Base-by-base conservation (phyloP, 495 filamentous ascomycete genomes). In the Aspergillus homomorphus region DNA sequence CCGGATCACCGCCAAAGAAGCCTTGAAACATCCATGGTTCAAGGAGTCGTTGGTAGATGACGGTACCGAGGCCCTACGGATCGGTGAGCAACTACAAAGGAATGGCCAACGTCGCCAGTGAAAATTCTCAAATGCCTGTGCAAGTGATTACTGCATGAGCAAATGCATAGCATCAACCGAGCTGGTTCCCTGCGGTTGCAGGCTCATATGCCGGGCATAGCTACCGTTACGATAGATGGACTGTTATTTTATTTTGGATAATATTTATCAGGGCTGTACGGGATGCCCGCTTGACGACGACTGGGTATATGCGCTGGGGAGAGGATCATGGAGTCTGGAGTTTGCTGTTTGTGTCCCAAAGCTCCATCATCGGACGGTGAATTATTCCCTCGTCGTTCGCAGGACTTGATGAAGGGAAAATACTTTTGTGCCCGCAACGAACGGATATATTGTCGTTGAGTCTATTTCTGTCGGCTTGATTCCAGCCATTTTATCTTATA, bases 11-110 rank as follows among this genome's bases (percentile, higher is more conserved):
- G 94, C 94, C 54, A 91, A 96, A 63, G 77, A 95, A 66, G 94
- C 94, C 8, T 76, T 98, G 45, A 85, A 93, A 59, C 94, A 98
- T 67, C 85, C 88, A 0, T 98, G 94, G 94, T 98, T 98, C 76
- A 87, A 86, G 62, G 93, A 98, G 71, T 78, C 79, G 7, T 77
- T 88, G 3, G 82, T 88, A 20, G 94, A 98, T 66, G 94, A 98
- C 69, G 94, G 94, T 38, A 97, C 92, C 20, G 95, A 98, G 75
- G 94, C 94, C 41, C 81, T 86, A 24, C 87, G 88, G 62, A 89
- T 95, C 53, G 79, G 69, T 38, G 64, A 68, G 45, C 73, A 71
- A 52, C 59, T 75, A 56, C 68, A 71, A 50, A 71, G 68, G 56
- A 64, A 58, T 41, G 56, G 53, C 23, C 62, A 64, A 43, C 66